These are phyloP conservation scores for Blastocystis sp. DNA, from an alignment of 352 stramenopile genomes.

Conservation along the genomic window DNA sequence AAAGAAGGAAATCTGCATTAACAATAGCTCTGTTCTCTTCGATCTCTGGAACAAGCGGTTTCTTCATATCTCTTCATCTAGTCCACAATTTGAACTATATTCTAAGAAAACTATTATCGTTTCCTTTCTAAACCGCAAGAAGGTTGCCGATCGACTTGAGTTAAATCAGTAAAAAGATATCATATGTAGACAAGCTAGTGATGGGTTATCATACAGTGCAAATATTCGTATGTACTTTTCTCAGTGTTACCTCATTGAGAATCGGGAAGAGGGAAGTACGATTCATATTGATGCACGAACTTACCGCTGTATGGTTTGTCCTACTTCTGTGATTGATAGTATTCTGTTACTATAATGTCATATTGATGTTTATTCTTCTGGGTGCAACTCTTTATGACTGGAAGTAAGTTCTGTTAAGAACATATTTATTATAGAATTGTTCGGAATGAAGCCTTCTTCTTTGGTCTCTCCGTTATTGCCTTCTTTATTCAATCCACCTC, in stretches of 20 bases:
- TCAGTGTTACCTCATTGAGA: slow-evolving; percentile 58
- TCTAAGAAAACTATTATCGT: slow-evolving; percentile 56
- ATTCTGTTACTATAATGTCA: slow-evolving; percentile 26
- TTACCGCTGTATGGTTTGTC: background rate
- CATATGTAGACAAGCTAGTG: background rate
- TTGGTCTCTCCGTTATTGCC: background rate
- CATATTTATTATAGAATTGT: background rate
- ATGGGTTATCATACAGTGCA: background rate
- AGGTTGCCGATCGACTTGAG: background rate
- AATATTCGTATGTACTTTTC: slow-evolving; percentile 60
- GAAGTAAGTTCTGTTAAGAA: background rate
- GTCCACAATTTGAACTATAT: background rate
- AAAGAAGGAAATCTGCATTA: slow-evolving; percentile 36
- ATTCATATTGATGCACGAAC: background rate
- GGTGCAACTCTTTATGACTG: background rate
- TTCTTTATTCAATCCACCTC: slow-evolving; percentile 36
- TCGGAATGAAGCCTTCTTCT: slow-evolving; percentile 30
- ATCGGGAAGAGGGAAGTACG: background rate
- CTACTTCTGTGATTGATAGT: background rate
- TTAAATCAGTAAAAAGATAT: background rate
- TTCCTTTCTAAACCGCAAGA: slow-evolving; percentile 13
- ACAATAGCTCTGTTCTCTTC: slow-evolving; percentile 42
- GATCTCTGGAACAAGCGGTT: slow-evolving; percentile 57
- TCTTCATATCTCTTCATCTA: slow-evolving; percentile 22
- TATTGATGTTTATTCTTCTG: background rate